Evolutionary conservation across 441 rosid genomes (phyloP).

Genomic region (Aquilaria agallochum): DNA sequence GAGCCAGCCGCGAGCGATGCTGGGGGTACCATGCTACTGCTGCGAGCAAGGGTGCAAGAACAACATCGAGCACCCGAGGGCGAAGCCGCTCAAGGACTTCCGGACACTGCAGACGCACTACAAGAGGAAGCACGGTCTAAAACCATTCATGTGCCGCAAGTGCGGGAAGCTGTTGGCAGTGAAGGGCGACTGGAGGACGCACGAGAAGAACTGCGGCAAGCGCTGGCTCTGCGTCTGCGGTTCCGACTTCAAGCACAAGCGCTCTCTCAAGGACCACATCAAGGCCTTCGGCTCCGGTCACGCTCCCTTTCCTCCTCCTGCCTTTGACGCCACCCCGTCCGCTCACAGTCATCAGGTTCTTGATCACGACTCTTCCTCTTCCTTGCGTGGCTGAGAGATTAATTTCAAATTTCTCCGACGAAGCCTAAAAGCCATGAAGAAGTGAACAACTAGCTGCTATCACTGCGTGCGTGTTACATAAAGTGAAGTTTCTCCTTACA

Average conservation of each 20-base stretch:
- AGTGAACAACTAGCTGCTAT: too few species aligned
- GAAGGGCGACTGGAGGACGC: conserved; percentile 93
- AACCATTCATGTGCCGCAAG: conserved; percentile 61
- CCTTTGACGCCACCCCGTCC: too few species aligned
- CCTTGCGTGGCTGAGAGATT: background rate
- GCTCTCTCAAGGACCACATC: conserved; percentile 83
- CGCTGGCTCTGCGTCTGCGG: conserved; percentile 87
- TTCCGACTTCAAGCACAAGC: conserved; percentile 87
- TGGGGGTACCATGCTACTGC: conserved; percentile 78
- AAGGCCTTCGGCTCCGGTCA: conserved; percentile 74
- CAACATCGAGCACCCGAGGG: conserved; percentile 65
- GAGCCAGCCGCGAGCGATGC: conserved; percentile 60
- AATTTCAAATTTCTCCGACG: too few species aligned
- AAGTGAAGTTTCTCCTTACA: too few species aligned
- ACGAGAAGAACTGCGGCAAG: conserved; percentile 87
- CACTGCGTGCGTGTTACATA: too few species aligned
- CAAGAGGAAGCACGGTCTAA: conserved; percentile 76
- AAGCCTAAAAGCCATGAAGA: too few species aligned
- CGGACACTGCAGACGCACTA: conserved; percentile 80
- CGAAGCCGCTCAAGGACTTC: conserved; percentile 83
- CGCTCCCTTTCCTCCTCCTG: conserved; percentile 43
- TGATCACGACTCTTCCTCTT: background rate
- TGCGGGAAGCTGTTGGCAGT: conserved; percentile 77
- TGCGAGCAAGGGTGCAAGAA: conserved; percentile 77
- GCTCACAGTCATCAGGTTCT: conserved; percentile 3